phyloP scores from a whole-genome alignment of 2,329 filamentous ascomycete species.

The Emergomyces pasteurianus region DNA sequence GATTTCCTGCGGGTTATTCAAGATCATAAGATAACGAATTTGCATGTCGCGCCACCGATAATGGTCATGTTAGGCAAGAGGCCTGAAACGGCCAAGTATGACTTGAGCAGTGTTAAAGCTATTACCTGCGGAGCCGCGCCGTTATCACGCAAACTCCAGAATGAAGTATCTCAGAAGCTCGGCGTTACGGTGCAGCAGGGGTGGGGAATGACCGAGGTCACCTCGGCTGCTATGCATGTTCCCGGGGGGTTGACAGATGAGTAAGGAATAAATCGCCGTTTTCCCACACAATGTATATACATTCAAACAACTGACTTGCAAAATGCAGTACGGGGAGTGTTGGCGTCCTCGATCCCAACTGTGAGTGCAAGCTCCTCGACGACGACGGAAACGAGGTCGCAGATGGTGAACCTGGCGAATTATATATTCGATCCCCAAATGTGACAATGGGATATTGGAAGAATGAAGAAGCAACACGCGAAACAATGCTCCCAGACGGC shows the following conservation, averaged over 20 bases:
- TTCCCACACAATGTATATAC: no score
- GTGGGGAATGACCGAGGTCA: conserved; percentile 63
- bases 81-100: conserved; percentile 64
- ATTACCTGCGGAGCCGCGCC: conserved; percentile 81
- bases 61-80: conserved; percentile 69
- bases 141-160: conserved; percentile 65
- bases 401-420: conserved; percentile 50
- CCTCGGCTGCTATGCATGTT: conserved; percentile 33
- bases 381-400: conserved; percentile 41
- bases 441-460: conserved; percentile 51
- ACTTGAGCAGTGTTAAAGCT: conserved; percentile 65
- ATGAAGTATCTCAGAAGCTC: conserved; percentile 60
- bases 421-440: conserved; percentile 54
- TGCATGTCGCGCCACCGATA: conserved; percentile 74
- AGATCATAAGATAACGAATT: conserved; percentile 59
- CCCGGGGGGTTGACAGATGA: conserved; percentile 28
- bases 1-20: conserved; percentile 66
- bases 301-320: neutral
- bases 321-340: conserved; percentile 33
- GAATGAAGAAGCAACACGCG: conserved; percentile 44
- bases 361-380: conserved; percentile 42
- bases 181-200: conserved; percentile 71
- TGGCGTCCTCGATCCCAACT: conserved; percentile 44
- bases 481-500: conserved; percentile 52
- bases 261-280: conserved; percentile 8